These are phyloP conservation scores for Triangularia setosa DNA, from an alignment of 2,329 filamentous ascomycete genomes.

Conservation along the genomic window DNA sequence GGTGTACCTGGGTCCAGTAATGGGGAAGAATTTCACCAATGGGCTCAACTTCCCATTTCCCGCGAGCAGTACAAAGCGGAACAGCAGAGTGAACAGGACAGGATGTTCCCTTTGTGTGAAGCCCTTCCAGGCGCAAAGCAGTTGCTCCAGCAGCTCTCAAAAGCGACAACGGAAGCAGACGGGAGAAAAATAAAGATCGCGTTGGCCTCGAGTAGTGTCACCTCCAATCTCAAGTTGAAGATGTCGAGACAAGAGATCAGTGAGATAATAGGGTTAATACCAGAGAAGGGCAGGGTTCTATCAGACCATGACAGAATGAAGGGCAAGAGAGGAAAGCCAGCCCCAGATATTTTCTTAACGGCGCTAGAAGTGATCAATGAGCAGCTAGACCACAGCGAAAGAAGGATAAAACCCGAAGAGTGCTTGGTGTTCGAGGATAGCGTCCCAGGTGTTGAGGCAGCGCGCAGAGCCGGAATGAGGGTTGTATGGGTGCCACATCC, in stretches of 20 bases:
- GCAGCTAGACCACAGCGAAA: conserved; percentile 56
- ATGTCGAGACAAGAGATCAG: conserved; percentile 50
- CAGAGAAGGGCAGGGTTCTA: conserved; percentile 63
- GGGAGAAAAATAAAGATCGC: conserved; percentile 64
- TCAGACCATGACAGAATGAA: conserved; percentile 76
- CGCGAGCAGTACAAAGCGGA: conserved; percentile 57
- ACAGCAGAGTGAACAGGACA: conserved; percentile 35
- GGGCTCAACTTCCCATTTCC: conserved; percentile 80
- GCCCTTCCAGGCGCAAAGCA: conserved; percentile 72
- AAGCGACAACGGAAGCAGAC: conserved; percentile 44
- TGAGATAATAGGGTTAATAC: conserved; percentile 61
- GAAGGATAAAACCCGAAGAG: conserved; percentile 70
- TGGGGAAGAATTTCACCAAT: conserved; percentile 59
- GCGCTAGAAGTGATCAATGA: conserved; percentile 80
- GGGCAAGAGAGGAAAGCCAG: conserved; percentile 65
- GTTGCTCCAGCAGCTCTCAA: conserved; percentile 41
- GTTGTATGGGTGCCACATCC: conserved; percentile 88
- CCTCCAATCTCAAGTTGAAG: conserved; percentile 71
- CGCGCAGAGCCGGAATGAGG: conserved; percentile 86
- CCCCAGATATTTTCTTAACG: conserved; percentile 88
- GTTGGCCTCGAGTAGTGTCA: conserved; percentile 73
- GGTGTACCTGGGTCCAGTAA: conserved; percentile 52
- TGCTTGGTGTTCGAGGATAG: conserved; percentile 95
- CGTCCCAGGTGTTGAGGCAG: conserved; percentile 86
- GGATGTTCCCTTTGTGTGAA: conserved; percentile 71